Evolutionary conservation across 306 rosid genomes (phyloP), one percentile per base, ranked within the genome.

Genomic region (Erythrophleum fordii): DNA sequence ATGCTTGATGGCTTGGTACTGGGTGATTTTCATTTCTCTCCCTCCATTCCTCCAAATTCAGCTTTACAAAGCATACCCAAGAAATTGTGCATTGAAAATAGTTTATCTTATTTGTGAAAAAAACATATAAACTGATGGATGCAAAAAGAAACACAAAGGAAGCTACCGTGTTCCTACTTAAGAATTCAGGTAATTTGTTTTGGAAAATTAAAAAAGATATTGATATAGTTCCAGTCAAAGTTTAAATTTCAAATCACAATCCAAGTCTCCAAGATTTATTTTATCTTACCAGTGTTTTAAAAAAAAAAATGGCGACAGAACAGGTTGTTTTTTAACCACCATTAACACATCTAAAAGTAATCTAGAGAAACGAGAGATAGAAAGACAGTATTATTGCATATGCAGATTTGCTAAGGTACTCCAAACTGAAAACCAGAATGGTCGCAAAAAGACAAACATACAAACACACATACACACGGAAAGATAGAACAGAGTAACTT

Each of bases 1-100:
- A 72, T 73, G 67, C 56, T 49, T 49, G 34, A 73, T n/a, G 22
- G 46, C n/a, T 73, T 34, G 34, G 70, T 25, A 44, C 8, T 25
- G 28, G 18, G 17, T 31, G 34, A 45, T 44, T 71, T 59, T 60
- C 55, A 72, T 49, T 61, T 56, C 25, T 52, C 58, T 52, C 58
- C 58, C 3, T 14, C 18, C 18, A 14, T 46, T 46, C 52, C 52
- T n/a, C 58, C 25, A 52, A n/a, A 2, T 52, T 52, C 10, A 52
- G 58, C 9, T 52, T 7, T 52, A 52, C 58, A 52, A n/a, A 52
- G 58, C 58, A 52, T 0, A 52, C 25, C 25, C 25, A 52, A 52
- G 58, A 52, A 18, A 17, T 18, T 52, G 11, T 52, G 25, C 18
- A 46, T 14, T 18, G 58, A 17, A 52, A 52, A 17, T 52, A 46